Evolutionary conservation across 345 rosid species (phyloP).

Genomic region (Dipteronia dyeriana): DNA sequence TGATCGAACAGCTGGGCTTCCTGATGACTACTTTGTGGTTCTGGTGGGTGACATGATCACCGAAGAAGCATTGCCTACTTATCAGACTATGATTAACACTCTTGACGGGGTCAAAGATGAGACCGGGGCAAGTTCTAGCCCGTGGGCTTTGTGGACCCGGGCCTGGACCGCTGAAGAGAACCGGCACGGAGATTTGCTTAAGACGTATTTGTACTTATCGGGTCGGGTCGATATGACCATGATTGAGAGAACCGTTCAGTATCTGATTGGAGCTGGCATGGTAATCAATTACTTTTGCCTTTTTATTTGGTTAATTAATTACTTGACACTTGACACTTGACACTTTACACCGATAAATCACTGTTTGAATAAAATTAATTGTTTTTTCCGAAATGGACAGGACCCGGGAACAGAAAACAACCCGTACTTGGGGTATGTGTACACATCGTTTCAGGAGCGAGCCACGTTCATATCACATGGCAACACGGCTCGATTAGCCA

Average conservation of each 20-base stretch:
- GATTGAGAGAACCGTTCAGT: constrained; percentile 64
- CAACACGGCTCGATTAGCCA: constrained; percentile 72
- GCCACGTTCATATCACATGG: constrained; percentile 85
- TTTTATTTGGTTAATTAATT: too few relatives aligned
- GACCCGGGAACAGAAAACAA: constrained; percentile 73
- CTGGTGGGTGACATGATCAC: constrained; percentile 86
- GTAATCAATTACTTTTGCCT: constrained; percentile 24
- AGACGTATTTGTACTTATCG: constrained; percentile 58
- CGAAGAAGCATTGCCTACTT: constrained; percentile 78
- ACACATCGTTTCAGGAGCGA: constrained; percentile 90
- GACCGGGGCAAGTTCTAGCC: constrained; percentile 66
- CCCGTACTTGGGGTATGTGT: constrained; percentile 76
- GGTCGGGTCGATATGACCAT: constrained; percentile 75
- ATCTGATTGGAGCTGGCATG: constrained; percentile 72
- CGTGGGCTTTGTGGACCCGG: constrained; percentile 81
- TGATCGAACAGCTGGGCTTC: constrained; percentile 50
- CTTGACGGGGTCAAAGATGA: constrained; percentile 75
- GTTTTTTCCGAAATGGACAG: constrained; percentile 22
- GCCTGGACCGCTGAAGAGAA: constrained; percentile 85
- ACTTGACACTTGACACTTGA: too few relatives aligned
- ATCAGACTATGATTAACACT: constrained; percentile 71
- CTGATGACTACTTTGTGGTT: constrained; percentile 75
- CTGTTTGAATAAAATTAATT: too few relatives aligned
- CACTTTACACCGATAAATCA: too few relatives aligned
- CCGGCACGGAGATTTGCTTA: constrained; percentile 71